Evolutionary conservation across 192 early-diverging fungal species (phyloP), one percentile per base, ranked within the genome.

Genomic region (Coemansia javaensis): DNA sequence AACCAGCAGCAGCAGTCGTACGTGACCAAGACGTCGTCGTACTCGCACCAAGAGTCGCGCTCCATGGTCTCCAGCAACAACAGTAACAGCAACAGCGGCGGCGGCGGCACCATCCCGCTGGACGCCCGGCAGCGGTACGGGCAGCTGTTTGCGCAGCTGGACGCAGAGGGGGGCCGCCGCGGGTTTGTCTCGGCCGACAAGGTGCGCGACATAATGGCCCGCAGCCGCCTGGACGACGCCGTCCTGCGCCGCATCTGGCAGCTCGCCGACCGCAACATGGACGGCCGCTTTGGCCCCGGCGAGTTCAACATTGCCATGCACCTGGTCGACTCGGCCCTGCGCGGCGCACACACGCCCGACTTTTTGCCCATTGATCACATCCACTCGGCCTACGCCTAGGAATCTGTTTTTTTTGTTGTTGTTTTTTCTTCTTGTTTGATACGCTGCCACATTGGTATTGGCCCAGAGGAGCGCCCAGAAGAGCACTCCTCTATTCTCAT

Each of bases 251-350:
- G 51, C 9, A 71, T 71, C 33, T 59, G 60, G 60, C 54, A 52
- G 5, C 44, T 71, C 17, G 41, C 67, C 7, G 67, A 71, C 52
- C 30, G 67, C 14, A 59, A 63, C 25, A 32, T 54, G 18, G 45
- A 69, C 28, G 67, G 67, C 8, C n/a, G 28, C 25, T 71, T 63
- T 33, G 67, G 60, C 1, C 67, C 60, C 1, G 51, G 60, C n/a
- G 67, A 59, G 17, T 71, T 71, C 40, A 55, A 63, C 47, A 48
- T 71, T 12, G 42, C 52, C 23, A 71, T 71, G 67, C 47, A 71
- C 17, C 35, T 71, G 46, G 37, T 51, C 10, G 67, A 71, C 40
- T 54, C 42, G 13, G 60, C 60, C 4, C 32, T 63, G 25, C 45
- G 47, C 16, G 35, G 45, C 23, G 59, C 63, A 9, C 67, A 59